Conservation (phyloP, 169 alveolate species). For the Cryptosporidium canis region DNA sequence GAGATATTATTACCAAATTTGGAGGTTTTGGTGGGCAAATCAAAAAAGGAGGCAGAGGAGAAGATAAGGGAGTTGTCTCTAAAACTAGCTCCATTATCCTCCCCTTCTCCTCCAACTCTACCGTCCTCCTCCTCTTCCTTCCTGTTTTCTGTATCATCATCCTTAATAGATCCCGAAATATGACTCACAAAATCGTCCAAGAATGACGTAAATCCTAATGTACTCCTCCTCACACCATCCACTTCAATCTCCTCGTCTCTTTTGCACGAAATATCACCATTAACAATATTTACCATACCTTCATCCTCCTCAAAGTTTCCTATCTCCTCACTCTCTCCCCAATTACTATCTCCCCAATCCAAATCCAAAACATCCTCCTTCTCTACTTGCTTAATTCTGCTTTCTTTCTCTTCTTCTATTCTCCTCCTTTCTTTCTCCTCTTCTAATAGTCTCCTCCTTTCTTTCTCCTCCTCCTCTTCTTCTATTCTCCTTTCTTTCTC, state of each 20-base stretch:
- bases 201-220: neutral
- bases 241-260: neutral
- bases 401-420: neutral
- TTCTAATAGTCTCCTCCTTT: neutral
- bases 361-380: neutral
- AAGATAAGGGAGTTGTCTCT: slow-evolving; percentile 44
- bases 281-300: neutral
- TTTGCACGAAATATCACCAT: neutral
- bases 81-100: slow-evolving; percentile 37
- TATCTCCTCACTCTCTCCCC: neutral
- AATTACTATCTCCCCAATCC: neutral
- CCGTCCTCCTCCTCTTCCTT: neutral
- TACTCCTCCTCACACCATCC: neutral
- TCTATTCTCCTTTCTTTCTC: neutral
- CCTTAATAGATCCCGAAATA: slow-evolving; percentile 36
- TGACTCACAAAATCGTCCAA: slow-evolving; percentile 56
- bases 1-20: slow-evolving; percentile 31
- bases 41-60: slow-evolving; percentile 64
- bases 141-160: neutral
- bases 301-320: neutral
- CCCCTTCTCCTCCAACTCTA: slow-evolving; percentile 52
- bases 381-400: neutral
- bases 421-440: neutral
- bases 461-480: neutral
- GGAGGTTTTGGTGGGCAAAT: neutral